phyloP scores from a whole-genome alignment of 2,329 filamentous ascomycete genomes.

The Penicillium hordei region DNA sequence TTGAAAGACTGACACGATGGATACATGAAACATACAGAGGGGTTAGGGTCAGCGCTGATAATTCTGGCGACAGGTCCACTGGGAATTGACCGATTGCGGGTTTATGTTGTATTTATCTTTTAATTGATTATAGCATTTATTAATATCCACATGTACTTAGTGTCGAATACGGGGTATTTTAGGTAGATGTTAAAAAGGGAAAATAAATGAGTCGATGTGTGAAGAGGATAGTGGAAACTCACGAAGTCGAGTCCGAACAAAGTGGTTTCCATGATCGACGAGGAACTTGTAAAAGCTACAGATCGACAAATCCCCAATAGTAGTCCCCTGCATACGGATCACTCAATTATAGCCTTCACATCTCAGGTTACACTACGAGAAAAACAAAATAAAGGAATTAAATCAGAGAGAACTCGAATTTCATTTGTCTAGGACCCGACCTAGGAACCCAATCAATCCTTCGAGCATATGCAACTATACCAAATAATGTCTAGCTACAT shows the following conservation, averaged over 20 bases:
- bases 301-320: too few species aligned
- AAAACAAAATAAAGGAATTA: background rate
- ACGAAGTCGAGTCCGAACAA: too few species aligned
- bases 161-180: background rate
- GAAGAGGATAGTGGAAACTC: too few species aligned
- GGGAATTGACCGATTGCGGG: background rate
- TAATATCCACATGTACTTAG: background rate
- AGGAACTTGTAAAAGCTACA: too few species aligned
- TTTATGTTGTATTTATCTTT: background rate
- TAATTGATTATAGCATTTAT: background rate
- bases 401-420: background rate
- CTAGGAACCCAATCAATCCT: background rate
- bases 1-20: background rate
- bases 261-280: too few species aligned
- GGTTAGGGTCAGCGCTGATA: background rate
- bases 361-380: background rate
- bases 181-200: background rate
- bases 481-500: background rate
- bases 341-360: too few species aligned
- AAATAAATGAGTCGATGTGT: background rate
- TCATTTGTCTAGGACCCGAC: background rate
- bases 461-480: background rate
- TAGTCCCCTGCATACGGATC: too few species aligned
- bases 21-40: background rate
- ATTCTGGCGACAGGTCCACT: background rate